Conservation (phyloP, 2,329 filamentous ascomycete genomes). For the Zasmidium citrigriseum region DNA sequence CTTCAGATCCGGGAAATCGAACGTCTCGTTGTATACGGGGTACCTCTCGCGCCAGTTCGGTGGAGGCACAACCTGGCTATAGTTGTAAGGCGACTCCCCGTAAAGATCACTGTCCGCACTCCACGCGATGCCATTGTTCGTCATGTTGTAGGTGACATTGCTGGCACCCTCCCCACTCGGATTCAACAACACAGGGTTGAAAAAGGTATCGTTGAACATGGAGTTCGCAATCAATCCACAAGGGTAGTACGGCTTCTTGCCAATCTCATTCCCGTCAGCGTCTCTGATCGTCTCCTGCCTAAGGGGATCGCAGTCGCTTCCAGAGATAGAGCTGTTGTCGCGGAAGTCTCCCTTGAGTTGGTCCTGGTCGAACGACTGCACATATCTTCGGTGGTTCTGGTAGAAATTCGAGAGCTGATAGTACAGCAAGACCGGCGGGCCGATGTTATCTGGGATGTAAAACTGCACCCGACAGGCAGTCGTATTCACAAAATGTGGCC, state of each 20-base stretch:
- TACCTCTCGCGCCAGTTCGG: slow-evolving; percentile 80
- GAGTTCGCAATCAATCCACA: slow-evolving; percentile 97
- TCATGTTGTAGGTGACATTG: slow-evolving; percentile 70
- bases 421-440: slow-evolving; percentile 84
- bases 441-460: slow-evolving; percentile 74
- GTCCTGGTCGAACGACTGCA: slow-evolving; percentile 79
- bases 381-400: slow-evolving; percentile 96
- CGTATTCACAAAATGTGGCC: slow-evolving; percentile 37
- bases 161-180: slow-evolving; percentile 39
- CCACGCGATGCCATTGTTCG: slow-evolving; percentile 81
- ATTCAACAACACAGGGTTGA: slow-evolving; percentile 63
- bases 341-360: slow-evolving; percentile 77
- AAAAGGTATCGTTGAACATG: slow-evolving; percentile 91
- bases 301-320: slow-evolving; percentile 76
- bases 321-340: slow-evolving; percentile 60
- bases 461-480: slow-evolving; percentile 73
- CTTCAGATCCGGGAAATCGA: slow-evolving; percentile 70
- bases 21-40: slow-evolving; percentile 67
- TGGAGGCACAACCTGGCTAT: slow-evolving; percentile 71
- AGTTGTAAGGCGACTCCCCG: slow-evolving; percentile 65
- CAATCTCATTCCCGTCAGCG: slow-evolving; percentile 36
- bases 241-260: slow-evolving; percentile 75
- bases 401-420: slow-evolving; percentile 98
- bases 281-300: slow-evolving; percentile 23
- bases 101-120: slow-evolving; percentile 79